Evolutionary conservation across 2,329 filamentous ascomycete genomes (phyloP), one percentile per base, ranked within the genome.

Genomic region (Mariannaea sp.): DNA sequence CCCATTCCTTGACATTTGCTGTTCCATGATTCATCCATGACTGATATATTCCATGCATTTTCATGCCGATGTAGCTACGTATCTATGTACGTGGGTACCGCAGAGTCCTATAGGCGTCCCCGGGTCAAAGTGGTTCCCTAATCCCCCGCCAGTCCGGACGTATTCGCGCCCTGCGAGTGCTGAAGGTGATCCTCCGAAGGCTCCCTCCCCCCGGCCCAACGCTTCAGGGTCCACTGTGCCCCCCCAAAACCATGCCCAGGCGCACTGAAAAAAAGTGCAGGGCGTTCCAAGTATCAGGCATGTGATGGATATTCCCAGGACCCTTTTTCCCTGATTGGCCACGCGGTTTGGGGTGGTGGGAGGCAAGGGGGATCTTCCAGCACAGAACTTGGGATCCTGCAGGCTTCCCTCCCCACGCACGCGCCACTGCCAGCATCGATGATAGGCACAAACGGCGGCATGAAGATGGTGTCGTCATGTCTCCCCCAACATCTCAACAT

Each of bases 401-500:
- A n/a, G n/a, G n/a, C n/a, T n/a, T n/a, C n/a, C n/a, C n/a, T 53
- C 29, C 27, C 2, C 29, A 41, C 51, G 47, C 52, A 50, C 46
- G 47, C 47, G 52, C 51, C 44, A 32, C 26, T 27, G n/a, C 6
- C 36, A 27, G 24, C 35, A 16, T 49, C 20, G 40, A 44, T 32
- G 48, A 51, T 51, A 51, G 42, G 48, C 12, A 33, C 9, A 32
- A n/a, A n/a, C n/a, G n/a, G n/a, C n/a, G n/a, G n/a, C n/a, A n/a
- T n/a, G n/a, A n/a, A 24, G 24, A 24, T 30, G 41, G 52, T 55
- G 52, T 55, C 47, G 52, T 55, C 52, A 55, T 51, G 30, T 39
- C 19, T 12, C 5, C n/a, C n/a, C n/a, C n/a, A n/a, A n/a, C n/a
- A n/a, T n/a, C n/a, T n/a, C 19, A 39, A 7, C 12, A 24, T 22